Base-by-base conservation (phyloP, 495 filamentous ascomycete species). In the Daldinia bambusicola region DNA sequence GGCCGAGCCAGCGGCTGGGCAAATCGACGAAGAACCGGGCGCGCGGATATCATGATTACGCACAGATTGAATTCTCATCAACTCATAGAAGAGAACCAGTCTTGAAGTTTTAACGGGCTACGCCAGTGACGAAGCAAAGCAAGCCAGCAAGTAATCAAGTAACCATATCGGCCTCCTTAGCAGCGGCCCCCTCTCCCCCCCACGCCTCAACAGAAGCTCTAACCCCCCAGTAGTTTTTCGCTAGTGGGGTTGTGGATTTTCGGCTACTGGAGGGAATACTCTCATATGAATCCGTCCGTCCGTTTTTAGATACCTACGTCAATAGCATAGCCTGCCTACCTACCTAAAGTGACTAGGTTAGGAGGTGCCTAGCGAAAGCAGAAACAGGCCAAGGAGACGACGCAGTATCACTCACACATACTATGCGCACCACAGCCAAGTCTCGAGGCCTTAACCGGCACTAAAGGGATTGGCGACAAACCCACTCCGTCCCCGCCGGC, bases 1-100 rank as follows among this genome's bases (percentile, higher is more conserved):
- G 61, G 34, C 63, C 69, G 63, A 36, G 45, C 36, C 52, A 71
- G 58, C 53, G 64, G 64, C 63, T 41, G 48, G 32, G 63, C 51
- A 26, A 69, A 26, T 53, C 64, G 70, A 37, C 70, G 55, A 51
- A 72, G 55, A 60, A 55, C 69, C 64, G 53, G 51, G 50, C 65
- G 65, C 48, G 70, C 56, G 51, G 70, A 41, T 62, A 61, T 38
- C 69, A 72, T 72, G 32, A 67, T 68, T 22, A 67, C 37, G n/a
- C 50, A 45, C 58, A 22, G 36, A 55, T 41, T 30, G 22, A 32
- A 58, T 38, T 58, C 57, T 37, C 55, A 31, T 66, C 40, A 32
- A 53, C 57, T 66, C 40, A 55, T 38, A 50, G 45, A 26, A 55
- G 55, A 64, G 37, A 63, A 71, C 63, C 62, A 56, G 57, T 36